Base-by-base conservation (phyloP, 2,329 filamentous ascomycete genomes). In the Alternaria arborescens region DNA sequence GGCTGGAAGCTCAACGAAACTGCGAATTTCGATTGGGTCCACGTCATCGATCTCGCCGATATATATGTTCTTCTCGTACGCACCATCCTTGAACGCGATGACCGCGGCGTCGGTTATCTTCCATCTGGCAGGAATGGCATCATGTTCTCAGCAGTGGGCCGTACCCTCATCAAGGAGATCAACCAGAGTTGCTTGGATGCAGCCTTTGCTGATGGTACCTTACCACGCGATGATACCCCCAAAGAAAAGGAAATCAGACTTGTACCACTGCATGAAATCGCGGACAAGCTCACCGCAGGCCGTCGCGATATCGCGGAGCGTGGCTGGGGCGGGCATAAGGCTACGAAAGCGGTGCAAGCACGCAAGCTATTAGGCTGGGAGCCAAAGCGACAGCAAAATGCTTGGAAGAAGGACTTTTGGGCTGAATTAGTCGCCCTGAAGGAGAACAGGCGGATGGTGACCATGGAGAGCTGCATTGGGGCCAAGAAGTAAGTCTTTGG, bases 1-100 rank as follows among this genome's bases (percentile, higher is more conserved):
- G 68, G 62, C 2, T 68, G 58, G 41, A 70, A 67, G 34, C 47
- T 68, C 7, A 67, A 67, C 28, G 62, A 70, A 7, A 63, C 58
- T 20, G 67, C 61, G 8, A 66, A 66, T n/a, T 65, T 71, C 24
- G 67, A 70, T 42, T 65, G 60, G 52, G 62, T 68, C 8, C 67
- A 71, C 34, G 47, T 71, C 2, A 5, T 55, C 3, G 66, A 71
- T 42, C 52, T 69, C 10, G 66, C 65, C 10, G 60, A 62, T 22
- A 50, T 66, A 6, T 68, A 59, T 8, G 55, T 71, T 16, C 63
- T 64, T 1, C 40, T 66, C 28, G 46, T 67, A 22, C 52, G 60
- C 3, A 58, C 58, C 2, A 68, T 71, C 11, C 59, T 71, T 32
- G 60, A 67, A 46, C 62, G 62, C 6, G 40, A 54, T 22, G 66